Evolutionary conservation across 257 asterid genomes (phyloP).

Genomic region (Orobanche coerulescens): DNA sequence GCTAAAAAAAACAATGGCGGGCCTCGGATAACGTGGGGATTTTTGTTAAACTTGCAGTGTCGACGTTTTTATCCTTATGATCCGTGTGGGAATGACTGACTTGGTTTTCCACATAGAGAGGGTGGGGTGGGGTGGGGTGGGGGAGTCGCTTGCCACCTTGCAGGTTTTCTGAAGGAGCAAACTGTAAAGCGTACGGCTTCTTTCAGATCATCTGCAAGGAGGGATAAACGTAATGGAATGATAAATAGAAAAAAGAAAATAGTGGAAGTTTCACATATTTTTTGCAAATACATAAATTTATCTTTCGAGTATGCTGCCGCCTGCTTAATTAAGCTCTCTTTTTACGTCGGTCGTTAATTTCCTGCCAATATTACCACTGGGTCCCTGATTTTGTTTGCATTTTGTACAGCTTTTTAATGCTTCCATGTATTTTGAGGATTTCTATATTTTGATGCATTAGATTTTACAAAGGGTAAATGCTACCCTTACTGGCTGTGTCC

Average conservation of each 20-base stretch:
- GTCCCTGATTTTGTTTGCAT: too few relatives aligned
- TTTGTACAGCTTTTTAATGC: too few relatives aligned
- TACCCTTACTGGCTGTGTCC: too few relatives aligned
- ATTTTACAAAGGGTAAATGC: too few relatives aligned
- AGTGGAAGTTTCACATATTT: not conserved
- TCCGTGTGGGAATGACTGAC: constrained; percentile 41
- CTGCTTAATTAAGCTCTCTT: too few relatives aligned
- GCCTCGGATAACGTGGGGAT: constrained; percentile 27
- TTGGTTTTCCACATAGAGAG: too few relatives aligned
- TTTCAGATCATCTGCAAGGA: constrained; percentile 55
- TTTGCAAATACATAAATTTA: constrained; percentile 13
- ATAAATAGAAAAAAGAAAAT: constrained; percentile 14
- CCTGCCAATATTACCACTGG: too few relatives aligned
- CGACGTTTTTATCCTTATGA: not conserved
- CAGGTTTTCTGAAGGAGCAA: constrained; percentile 63
- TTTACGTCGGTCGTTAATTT: too few relatives aligned
- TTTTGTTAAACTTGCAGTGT: constrained; percentile 12
- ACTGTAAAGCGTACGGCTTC: constrained; percentile 49
- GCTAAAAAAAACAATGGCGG: constrained; percentile 43
- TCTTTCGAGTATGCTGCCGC: not conserved
- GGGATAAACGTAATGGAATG: constrained; percentile 13
- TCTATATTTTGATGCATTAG: too few relatives aligned
- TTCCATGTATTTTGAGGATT: too few relatives aligned
- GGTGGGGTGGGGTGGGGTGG: too few relatives aligned
- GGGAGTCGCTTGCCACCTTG: constrained; percentile 25